Conservation (phyloP, 768 basidiomycete genomes). For the Sarcodon sp. region DNA sequence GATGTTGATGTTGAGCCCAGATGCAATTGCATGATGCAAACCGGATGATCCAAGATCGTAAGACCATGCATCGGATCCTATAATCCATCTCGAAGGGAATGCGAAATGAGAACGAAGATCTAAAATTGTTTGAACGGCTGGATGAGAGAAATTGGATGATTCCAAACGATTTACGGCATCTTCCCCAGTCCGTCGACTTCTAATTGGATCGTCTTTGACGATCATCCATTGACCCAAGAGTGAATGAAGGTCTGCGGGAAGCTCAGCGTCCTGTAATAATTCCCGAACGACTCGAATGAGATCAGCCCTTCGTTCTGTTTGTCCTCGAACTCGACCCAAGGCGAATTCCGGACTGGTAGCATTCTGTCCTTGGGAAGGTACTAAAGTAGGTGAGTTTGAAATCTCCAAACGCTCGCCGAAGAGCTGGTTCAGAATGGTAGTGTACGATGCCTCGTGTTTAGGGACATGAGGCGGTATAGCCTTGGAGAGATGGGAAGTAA, state of each 20-base stretch:
- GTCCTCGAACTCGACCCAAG: slow-evolving; percentile 78
- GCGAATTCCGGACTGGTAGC: slow-evolving; percentile 95
- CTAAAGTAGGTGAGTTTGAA: slow-evolving; percentile 69
- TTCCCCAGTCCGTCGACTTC: slow-evolving; percentile 46
- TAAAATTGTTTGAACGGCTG: slow-evolving; percentile 23
- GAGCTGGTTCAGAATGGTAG: slow-evolving; percentile 71
- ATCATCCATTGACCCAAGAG: slow-evolving; percentile 74
- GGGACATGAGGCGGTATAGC: slow-evolving; percentile 49
- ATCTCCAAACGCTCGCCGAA: slow-evolving; percentile 75
- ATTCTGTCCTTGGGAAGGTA: slow-evolving; percentile 52
- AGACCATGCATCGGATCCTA: slow-evolving; percentile 97
- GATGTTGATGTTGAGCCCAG: slow-evolving; percentile 85
- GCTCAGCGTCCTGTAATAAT: slow-evolving; percentile 38
- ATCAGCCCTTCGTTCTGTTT: slow-evolving; percentile 61
- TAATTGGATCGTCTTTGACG: slow-evolving; percentile 53
- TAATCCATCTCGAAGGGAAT: slow-evolving; percentile 82
- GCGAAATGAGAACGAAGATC: slow-evolving; percentile 49
- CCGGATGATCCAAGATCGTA: slow-evolving; percentile 95
- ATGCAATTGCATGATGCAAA: slow-evolving; percentile 88
- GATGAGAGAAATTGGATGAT: not conserved
- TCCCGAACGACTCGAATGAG: slow-evolving; percentile 54
- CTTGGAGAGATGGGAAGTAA: slow-evolving; percentile 7
- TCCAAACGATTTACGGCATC: slow-evolving; percentile 29
- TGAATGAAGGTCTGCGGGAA: slow-evolving; percentile 48
- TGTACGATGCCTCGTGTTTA: slow-evolving; percentile 85